Base-by-base conservation (phyloP, 2,329 filamentous ascomycete species). In the Fusarium incarnatum region DNA sequence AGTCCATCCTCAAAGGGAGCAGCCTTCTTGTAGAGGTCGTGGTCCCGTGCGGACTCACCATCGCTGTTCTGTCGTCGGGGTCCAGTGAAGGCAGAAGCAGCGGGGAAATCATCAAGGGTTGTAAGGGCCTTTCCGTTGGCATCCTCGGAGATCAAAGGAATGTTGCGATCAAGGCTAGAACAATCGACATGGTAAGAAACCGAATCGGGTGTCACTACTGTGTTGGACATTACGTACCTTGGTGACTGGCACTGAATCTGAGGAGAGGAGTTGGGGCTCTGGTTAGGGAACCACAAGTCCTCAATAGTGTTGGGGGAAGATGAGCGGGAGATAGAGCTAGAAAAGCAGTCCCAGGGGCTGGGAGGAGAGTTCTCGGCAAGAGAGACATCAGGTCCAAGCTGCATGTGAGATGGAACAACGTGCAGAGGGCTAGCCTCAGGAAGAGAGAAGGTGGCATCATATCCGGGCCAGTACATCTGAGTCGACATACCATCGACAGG, bases 1-100 rank as follows among this genome's bases (percentile, higher is more conserved):
- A 97, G 88, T 77, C 94, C 94, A 81, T 97, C 93, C 34, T 85
- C 79, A 42, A 86, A 81, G 12, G 90, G 87, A 48, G 83, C 82
- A 57, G 86, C 88, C 73, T 88, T 89, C 78, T 91, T 90, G 84
- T 94, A 95, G 15, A 93, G 83, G 22, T 85, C 86, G 78, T 94
- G 90, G 78, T 90, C 87, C 76, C 89, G 81, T 32, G 88, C 88
- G 70, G 85, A 85, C 79, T 88, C 86, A 76, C 84, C 84, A 46
- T 88, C 86, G 62, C 79, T 83, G 77, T 81, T 83, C 63, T 83
- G 79, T 64, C 85, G 85, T 72, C 84, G 84, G 49, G 81, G 71
- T 46, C 73, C 77, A 54, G 75, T 71, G 74, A 84, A 86, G 48
- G 83, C 74, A 56, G 82, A 77, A 77, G 71, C 57, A 65, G 56